Evolutionary conservation across 129 eudicot genomes (phyloP), one percentile per base, ranked within the genome.

Genomic region (Chrysanthemum makinoi): DNA sequence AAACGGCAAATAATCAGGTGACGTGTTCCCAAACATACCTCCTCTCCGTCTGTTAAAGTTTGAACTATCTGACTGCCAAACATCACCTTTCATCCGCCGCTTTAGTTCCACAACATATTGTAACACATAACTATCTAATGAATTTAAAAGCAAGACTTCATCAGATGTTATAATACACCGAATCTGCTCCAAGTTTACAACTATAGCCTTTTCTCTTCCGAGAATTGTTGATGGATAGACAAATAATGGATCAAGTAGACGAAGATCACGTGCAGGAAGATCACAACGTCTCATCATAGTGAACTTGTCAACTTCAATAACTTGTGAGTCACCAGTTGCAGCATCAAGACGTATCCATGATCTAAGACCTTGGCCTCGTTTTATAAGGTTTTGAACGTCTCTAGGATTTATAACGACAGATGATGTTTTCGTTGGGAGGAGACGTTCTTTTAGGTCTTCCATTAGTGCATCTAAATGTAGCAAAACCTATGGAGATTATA

Each of bases 171-270:
- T 95, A 26, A 95, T 86, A 77, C 96, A 95, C 67, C 99, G 91
- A 60, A 95, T 95, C 80, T 95, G 99, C 91, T 95, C 99, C 80
- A 95, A 80, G 73, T 95, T 95, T 17, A 95, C 97, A 70, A 90
- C 96, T 70, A 90, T 90, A n/a, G 99, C 99, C 85, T 86, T 95
- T 91, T 95, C 99, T 81, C 99, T 86, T 7, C 96, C 97, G 59
- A 93, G 96, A 73, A 93, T 93, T 3, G 98, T 89, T 0, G 98
- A 89, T 10, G 98, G 97, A 58, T 95, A 95, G 28, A 88, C 97
- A 78, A 95, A 95, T 55, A 95, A 70, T 0, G 99, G 99, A 79
- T 95, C 97, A 52, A 95, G 83, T 35, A 95, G 68, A 16, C 97
- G 96, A 50, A 95, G 85, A 80, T 95, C 97, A 60, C 91, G 97